Evolutionary conservation across 2,329 filamentous ascomycete species (phyloP).

Genomic region (Penicillium corylophilum): DNA sequence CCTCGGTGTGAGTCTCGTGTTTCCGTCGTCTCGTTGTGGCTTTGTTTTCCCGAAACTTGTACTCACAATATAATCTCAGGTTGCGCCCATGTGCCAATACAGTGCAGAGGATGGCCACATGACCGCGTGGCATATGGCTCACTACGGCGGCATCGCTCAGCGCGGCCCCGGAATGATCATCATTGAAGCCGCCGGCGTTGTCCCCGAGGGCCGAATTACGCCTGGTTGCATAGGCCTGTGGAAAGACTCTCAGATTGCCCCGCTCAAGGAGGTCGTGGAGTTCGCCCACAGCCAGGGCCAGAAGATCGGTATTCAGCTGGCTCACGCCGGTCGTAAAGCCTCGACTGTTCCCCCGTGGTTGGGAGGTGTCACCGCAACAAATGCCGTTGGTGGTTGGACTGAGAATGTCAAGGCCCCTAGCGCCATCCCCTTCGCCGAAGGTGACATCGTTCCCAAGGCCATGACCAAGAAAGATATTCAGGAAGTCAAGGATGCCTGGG

Average conservation of each 20-base stretch:
- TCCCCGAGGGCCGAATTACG: conserved; percentile 76
- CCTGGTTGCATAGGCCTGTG: conserved; percentile 65
- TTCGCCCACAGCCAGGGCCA: conserved; percentile 78
- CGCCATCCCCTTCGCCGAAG: conserved; percentile 62
- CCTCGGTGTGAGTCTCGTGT: conserved; percentile 50
- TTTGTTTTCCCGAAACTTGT: conserved; percentile 2
- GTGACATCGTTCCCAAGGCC: conserved; percentile 62
- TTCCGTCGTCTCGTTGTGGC: background rate
- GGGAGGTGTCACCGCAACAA: conserved; percentile 43
- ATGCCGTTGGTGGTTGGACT: conserved; percentile 56
- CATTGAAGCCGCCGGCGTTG: conserved; percentile 75
- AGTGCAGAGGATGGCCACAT: conserved; percentile 67
- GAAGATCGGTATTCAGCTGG: conserved; percentile 77
- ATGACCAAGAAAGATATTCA: conserved; percentile 70
- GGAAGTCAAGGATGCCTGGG: conserved; percentile 62
- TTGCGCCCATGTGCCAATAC: conserved; percentile 64
- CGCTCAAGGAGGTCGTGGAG: conserved; percentile 66
- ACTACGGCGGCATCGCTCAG: conserved; percentile 75
- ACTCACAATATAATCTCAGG: conserved; percentile 11
- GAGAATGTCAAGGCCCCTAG: conserved; percentile 58
- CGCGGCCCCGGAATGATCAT: conserved; percentile 75
- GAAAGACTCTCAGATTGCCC: conserved; percentile 78
- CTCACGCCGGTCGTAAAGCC: conserved; percentile 70
- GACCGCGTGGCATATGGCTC: conserved; percentile 78
- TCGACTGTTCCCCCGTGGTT: conserved; percentile 56